Percentiles rank a stretch among this genome's conserved stretches.
These are phyloP conservation scores for Saccharomycopsis oosterbeekiorum DNA, from an alignment of 805 yeast species.

Conservation along the genomic window DNA sequence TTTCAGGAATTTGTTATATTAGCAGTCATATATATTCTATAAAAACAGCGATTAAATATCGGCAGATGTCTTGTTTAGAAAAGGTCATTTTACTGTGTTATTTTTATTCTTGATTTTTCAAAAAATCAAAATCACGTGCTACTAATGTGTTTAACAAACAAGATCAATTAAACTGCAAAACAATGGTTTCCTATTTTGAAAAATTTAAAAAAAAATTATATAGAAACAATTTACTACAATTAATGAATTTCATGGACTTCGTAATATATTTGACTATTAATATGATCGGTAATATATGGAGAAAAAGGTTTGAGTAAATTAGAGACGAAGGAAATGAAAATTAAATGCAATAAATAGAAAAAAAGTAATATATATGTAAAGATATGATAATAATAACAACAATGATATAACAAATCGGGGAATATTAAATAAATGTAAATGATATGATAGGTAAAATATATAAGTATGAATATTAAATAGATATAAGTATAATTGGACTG, in stretches of 20 bases:
- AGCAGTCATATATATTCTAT: too few species aligned
- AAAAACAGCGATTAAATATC: too few species aligned
- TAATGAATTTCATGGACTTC: not conserved
- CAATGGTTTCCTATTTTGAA: not conserved
- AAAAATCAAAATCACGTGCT: too few species aligned
- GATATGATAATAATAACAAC: not conserved
- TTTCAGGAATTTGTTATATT: too few species aligned
- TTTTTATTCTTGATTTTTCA: too few species aligned
- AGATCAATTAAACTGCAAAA: too few species aligned
- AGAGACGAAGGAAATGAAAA: not conserved
- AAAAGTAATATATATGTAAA: not conserved
- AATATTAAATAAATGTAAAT: not conserved
- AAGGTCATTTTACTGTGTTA: too few species aligned
- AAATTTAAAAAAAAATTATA: not conserved
- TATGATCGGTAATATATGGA: not conserved
- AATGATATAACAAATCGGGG: not conserved
- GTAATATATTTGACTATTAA: not conserved
- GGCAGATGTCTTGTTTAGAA: too few species aligned
- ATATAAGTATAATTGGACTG: not conserved
- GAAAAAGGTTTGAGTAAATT: not conserved
- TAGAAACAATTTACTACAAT: too few species aligned
- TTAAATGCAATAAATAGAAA: not conserved
- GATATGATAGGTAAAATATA: not conserved
- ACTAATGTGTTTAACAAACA: too few species aligned
- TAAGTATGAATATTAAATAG: not conserved